Evolutionary conservation across 345 rosid species (phyloP).

Genomic region (Melaleuca alternifolia): DNA sequence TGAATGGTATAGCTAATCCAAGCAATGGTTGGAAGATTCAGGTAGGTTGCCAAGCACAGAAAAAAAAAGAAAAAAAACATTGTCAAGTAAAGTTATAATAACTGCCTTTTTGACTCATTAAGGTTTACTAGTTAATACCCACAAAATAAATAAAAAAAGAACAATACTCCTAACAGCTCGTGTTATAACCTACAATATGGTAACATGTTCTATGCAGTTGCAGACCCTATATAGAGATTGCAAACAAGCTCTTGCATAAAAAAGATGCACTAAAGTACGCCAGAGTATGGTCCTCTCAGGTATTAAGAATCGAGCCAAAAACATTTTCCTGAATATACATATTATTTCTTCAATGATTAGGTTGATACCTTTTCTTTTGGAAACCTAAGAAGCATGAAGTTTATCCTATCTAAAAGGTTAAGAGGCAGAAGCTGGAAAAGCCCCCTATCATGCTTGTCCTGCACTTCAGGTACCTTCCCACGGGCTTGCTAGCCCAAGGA

Average conservation of each 20-base stretch:
- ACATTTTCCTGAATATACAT: neutral
- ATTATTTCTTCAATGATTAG: neutral
- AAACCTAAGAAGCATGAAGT: neutral
- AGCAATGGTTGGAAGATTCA: neutral
- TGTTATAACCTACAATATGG: neutral
- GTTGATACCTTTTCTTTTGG: neutral
- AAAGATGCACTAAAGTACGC: neutral
- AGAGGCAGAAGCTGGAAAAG: neutral
- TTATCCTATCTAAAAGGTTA: neutral
- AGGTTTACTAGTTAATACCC: neutral
- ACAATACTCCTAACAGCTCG: neutral
- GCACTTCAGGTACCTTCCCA: neutral
- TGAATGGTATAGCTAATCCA: neutral
- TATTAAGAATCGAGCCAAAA: neutral
- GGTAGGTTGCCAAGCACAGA: neutral
- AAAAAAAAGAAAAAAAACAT: neutral
- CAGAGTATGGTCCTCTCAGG: neutral
- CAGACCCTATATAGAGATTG: neutral
- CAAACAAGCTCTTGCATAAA: neutral
- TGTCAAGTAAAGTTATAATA: neutral
- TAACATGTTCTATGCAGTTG: neutral
- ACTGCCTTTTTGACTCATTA: neutral
- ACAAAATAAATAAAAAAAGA: too few relatives aligned
- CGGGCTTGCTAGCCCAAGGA: neutral
- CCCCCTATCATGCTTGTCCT: neutral